phyloP scores from a whole-genome alignment of 2,329 filamentous ascomycete species.

The Cryphonectria parasitica region DNA sequence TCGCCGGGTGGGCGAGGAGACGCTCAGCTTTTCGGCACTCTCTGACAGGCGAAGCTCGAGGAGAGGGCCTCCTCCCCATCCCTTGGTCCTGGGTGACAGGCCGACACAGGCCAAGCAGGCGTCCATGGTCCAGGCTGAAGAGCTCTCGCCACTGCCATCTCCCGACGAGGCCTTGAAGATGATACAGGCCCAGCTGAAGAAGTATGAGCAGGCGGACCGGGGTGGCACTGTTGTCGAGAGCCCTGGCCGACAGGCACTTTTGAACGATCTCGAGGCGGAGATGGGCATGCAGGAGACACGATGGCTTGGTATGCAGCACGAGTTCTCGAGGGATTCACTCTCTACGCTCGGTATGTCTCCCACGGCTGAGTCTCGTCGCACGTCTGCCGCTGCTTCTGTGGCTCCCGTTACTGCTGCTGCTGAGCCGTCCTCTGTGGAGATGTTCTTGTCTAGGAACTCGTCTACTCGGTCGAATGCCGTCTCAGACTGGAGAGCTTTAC shows the following conservation, averaged over 20 bases:
- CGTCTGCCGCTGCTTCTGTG: background rate
- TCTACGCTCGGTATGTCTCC: constrained; percentile 48
- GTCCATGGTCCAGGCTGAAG: constrained; percentile 50
- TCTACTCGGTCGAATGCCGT: constrained; percentile 27
- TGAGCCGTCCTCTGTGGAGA: background rate
- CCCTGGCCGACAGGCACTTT: constrained; percentile 49
- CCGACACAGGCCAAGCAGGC: constrained; percentile 45
- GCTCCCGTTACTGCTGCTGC: background rate
- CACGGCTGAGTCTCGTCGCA: constrained; percentile 39
- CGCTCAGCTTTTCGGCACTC: constrained; percentile 62
- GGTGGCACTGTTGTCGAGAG: constrained; percentile 40
- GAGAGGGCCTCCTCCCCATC: constrained; percentile 60
- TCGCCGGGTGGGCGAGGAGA: constrained; percentile 60
- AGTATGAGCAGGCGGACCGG: constrained; percentile 48
- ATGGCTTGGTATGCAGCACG: constrained; percentile 62
- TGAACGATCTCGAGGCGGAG: constrained; percentile 64
- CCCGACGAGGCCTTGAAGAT: constrained; percentile 52
- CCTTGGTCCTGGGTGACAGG: constrained; percentile 51
- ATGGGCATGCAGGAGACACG: constrained; percentile 63
- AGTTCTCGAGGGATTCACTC: constrained; percentile 55
- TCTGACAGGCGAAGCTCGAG: constrained; percentile 49
- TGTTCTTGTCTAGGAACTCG: constrained; percentile 32
- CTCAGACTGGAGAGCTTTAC: constrained; percentile 45
- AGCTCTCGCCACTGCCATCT: constrained; percentile 58
- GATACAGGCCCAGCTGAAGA: constrained; percentile 57